Conservation (phyloP, 2,329 filamentous ascomycete genomes). For the Shiraia sp. region DNA sequence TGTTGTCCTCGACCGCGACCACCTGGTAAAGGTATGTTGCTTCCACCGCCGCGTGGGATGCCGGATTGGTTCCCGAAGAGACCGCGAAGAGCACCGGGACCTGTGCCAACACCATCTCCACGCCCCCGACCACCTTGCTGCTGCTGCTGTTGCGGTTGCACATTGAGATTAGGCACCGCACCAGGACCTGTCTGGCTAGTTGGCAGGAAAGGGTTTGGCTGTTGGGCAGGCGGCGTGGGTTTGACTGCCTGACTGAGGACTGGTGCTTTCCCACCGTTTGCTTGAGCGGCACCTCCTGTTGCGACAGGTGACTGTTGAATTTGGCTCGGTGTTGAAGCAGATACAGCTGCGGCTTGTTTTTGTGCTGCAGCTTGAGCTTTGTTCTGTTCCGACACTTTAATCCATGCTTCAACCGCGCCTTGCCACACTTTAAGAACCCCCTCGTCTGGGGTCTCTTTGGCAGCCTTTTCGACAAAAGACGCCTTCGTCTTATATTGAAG, state of each 20-base stretch:
- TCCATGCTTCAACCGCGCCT: constrained; percentile 76
- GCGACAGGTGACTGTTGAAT: constrained; percentile 14
- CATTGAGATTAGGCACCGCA: no score
- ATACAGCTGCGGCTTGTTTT: constrained; percentile 9
- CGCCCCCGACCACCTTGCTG: constrained; percentile 25
- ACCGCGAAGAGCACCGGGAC: constrained; percentile 33
- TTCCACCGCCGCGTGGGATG: constrained; percentile 38
- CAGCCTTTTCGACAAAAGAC: constrained; percentile 77
- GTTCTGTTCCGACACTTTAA: constrained; percentile 59
- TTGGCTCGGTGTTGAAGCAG: constrained; percentile 10
- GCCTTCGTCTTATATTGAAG: constrained; percentile 71
- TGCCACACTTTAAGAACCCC: constrained; percentile 88
- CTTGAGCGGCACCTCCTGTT: constrained; percentile 10
- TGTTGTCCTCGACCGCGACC: constrained; percentile 27
- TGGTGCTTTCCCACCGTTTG: constrained; percentile 13
- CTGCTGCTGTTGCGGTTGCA: constrained; percentile 15
- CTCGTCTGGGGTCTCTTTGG: constrained; percentile 80
- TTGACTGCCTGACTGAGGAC: constrained; percentile 18
- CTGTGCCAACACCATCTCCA: constrained; percentile 28
- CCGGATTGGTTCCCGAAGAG: constrained; percentile 28
- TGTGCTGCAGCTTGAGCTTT: constrained; percentile 17
- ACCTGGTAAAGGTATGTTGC: constrained; percentile 36
- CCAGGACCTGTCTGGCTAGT: not conserved
- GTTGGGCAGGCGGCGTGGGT: constrained; percentile 6
- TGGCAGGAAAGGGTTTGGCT: constrained; percentile 17